Conservation (phyloP, 2,329 filamentous ascomycete genomes). For the Macrophomina pseudophaseolina region DNA sequence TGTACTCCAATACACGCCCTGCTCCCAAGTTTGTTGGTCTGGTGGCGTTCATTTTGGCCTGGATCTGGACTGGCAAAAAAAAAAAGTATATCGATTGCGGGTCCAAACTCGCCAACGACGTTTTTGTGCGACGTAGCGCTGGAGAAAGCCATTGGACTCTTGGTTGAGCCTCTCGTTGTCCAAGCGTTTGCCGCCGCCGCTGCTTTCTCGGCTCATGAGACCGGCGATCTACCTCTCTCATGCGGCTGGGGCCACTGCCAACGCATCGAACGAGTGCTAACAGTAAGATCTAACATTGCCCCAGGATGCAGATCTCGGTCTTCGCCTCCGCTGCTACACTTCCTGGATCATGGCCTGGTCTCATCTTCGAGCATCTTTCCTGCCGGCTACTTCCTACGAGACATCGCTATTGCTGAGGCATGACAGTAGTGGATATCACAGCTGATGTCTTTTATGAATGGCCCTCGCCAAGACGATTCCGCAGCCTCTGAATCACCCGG, state of each 20-base stretch:
- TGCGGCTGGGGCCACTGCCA: not conserved
- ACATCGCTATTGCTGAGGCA: not conserved
- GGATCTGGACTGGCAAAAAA: not conserved
- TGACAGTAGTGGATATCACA: not conserved
- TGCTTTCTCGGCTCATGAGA: constrained; percentile 22
- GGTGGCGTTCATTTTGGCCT: not conserved
- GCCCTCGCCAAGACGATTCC: not conserved
- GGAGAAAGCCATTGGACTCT: not conserved
- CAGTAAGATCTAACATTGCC: constrained; percentile 8
- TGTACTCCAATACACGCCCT: constrained; percentile 10
- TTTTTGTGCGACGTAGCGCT: constrained; percentile 19
- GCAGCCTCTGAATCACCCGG: no score
- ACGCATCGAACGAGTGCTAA: not conserved
- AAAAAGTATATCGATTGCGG: not conserved
- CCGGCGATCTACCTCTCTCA: not conserved
- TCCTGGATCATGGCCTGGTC: not conserved
- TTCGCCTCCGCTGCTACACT: not conserved
- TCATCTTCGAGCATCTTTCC: not conserved
- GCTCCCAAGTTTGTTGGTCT: constrained; percentile 6
- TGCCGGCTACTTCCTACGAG: constrained; percentile 5
- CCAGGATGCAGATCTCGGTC: not conserved
- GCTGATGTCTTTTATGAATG: not conserved
- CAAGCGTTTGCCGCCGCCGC: not conserved
- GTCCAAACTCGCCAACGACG: constrained; percentile 23
- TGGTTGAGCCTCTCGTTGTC: constrained; percentile 9